Conservation (phyloP, 768 basidiomycete species). For the Termitomyces sp. region DNA sequence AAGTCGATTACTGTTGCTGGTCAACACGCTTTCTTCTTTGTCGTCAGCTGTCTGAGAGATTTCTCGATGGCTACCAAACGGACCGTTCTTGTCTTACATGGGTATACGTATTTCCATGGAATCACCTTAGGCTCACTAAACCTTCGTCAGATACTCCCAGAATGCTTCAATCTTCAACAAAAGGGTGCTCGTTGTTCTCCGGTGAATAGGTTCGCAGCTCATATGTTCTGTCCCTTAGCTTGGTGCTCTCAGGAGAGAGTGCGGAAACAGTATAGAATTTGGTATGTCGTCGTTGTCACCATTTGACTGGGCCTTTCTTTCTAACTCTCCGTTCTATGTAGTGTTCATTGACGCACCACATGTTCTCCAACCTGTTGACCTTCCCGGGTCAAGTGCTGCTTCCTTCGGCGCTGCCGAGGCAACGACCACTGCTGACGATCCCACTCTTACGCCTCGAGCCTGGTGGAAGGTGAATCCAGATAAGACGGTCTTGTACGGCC, state of each 20-base stretch:
- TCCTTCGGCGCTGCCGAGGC: constrained; percentile 34
- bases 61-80: constrained; percentile 18
- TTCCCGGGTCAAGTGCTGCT: constrained; percentile 25
- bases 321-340: constrained; percentile 18
- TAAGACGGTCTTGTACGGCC: constrained; percentile 45
- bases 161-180: constrained; percentile 69
- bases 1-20: constrained; percentile 1
- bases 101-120: constrained; percentile 22
- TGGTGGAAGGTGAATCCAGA: constrained; percentile 67
- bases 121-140: neutral
- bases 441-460: constrained; percentile 51
- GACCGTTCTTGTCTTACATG: constrained; percentile 37
- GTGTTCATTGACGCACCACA: constrained; percentile 75
- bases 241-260: constrained; percentile 68
- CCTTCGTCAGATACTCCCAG: constrained; percentile 54
- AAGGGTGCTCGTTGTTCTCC: constrained; percentile 37
- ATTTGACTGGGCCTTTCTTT: neutral
- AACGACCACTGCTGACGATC: constrained; percentile 36
- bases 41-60: neutral
- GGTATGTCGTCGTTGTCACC: constrained; percentile 30
- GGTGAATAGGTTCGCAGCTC: neutral
- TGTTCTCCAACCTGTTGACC: constrained; percentile 61
- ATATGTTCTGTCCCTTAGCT: constrained; percentile 34
- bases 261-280: constrained; percentile 59
- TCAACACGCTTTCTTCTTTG: neutral